Evolutionary conservation across 2,329 filamentous ascomycete species (phyloP).

Genomic region (Endoconidiophora polonica): DNA sequence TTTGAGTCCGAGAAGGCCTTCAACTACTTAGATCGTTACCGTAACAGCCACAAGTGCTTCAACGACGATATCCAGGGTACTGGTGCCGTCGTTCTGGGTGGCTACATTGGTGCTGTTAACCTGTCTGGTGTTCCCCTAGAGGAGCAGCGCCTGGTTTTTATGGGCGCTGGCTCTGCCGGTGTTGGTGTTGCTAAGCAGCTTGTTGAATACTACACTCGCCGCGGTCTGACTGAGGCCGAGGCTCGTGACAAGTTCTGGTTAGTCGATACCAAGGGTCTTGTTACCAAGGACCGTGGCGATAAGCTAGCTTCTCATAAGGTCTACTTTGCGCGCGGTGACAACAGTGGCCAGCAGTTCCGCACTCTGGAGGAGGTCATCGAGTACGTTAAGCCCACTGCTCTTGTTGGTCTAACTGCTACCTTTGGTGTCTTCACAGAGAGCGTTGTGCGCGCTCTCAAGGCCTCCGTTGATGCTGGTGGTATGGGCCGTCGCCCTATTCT

Average conservation of each 20-base stretch:
- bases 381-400: conserved; percentile 83
- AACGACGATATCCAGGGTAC: conserved; percentile 98
- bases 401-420: conserved; percentile 87
- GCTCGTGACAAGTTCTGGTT: conserved; percentile 91
- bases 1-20: conserved; percentile 90
- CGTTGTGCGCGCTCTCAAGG: conserved; percentile 56
- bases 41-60: conserved; percentile 82
- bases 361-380: conserved; percentile 82
- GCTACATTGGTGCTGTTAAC: conserved; percentile 60
- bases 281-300: conserved; percentile 84
- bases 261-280: conserved; percentile 90
- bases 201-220: conserved; percentile 88
- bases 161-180: conserved; percentile 88
- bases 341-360: conserved; percentile 52
- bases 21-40: conserved; percentile 79
- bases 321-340: conserved; percentile 50
- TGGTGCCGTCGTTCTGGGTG: conserved; percentile 81
- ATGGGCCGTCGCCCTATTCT: conserved; percentile 70
- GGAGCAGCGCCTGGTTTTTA: conserved; percentile 89
- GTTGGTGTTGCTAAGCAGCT: conserved; percentile 97
- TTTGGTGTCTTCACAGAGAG: conserved; percentile 86
- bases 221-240: conserved; percentile 73
- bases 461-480: conserved; percentile 43
- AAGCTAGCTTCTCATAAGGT: conserved; percentile 81
- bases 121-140: conserved; percentile 69